Evolutionary conservation across 2,329 filamentous ascomycete species (phyloP).

Genomic region (Teratosphaeria epicoccoides): DNA sequence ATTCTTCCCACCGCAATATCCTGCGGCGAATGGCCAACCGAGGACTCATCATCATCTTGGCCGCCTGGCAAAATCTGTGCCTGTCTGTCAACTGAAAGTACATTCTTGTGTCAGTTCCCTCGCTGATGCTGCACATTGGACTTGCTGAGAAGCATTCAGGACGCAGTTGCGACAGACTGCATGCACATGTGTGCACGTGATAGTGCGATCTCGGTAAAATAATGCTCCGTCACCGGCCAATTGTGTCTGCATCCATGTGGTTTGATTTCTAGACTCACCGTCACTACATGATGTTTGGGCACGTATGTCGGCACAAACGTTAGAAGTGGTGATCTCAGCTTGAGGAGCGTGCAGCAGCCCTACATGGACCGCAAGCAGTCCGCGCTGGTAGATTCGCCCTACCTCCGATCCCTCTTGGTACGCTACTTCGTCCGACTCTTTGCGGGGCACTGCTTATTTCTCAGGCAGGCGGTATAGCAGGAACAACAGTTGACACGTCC

Average conservation of each 20-base stretch:
- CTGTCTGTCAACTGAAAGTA: not conserved
- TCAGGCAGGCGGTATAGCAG: slow-evolving; percentile 77
- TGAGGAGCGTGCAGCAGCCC: not conserved
- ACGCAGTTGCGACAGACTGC: too few relatives aligned
- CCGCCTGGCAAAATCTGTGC: not conserved
- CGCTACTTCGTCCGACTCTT: slow-evolving; percentile 7
- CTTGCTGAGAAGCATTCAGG: not conserved
- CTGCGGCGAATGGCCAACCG: not conserved
- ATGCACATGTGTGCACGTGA: not conserved
- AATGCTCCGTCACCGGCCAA: not conserved
- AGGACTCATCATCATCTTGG: not conserved
- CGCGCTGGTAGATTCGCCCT: slow-evolving; percentile 31
- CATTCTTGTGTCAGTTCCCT: not conserved
- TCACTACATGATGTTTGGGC: too few relatives aligned
- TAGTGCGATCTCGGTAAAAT: not conserved
- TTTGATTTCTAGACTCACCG: too few relatives aligned
- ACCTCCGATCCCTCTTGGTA: slow-evolving; percentile 38
- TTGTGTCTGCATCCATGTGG: too few relatives aligned
- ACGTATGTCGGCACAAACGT: too few relatives aligned
- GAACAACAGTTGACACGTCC: slow-evolving; percentile 90
- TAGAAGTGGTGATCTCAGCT: not conserved
- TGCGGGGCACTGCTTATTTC: not conserved
- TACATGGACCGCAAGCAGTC: slow-evolving; percentile 3
- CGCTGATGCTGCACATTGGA: not conserved
- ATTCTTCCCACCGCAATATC: too few relatives aligned